Evolutionary conservation across 805 yeast genomes (phyloP), one percentile per base, ranked within the genome.

Genomic region (Debaryomyces hansenii): DNA sequence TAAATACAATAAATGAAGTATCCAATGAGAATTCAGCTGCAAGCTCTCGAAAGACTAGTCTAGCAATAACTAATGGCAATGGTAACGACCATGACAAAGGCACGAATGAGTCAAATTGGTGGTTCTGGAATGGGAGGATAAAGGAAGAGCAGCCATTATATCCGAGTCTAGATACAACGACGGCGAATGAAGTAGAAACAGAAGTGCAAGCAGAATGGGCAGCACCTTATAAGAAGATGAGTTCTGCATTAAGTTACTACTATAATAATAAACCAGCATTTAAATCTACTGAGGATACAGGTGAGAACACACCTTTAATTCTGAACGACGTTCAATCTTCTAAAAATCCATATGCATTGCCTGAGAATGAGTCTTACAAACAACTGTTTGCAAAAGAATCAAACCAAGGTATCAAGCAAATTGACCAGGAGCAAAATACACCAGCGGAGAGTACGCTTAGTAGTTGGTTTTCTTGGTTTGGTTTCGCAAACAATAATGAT

Each of bases 381-480:
- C 34, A 31, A 11, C 7, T 4, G 11, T 12, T 14, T 31, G 16
- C 16, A 6, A 31, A 12, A 31, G 34, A 31, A 31, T 31, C 10
- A 12, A 31, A 31, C 14, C 14, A 31, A 11, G 16, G 16, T 14
- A n/a, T 14, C 11, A 14, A n/a, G 14, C 7, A 12, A 12, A 8
- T n/a, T 14, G 16, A 6, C 8, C 3, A 5, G 16, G 4, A 31
- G 14, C 14, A 2, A n/a, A 3, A 2, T n/a, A 12, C 12, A 6
- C 34, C 2, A 14, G 8, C 34, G 3, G 16, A 31, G 14, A 11
- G 3, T n/a, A 3, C 4, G 2, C 8, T 31, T 8, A 12, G 14
- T 12, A 12, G 34, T 11, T 65, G 69, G 71, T 56, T 53, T 36
- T 44, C 60, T n/a, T 63, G 67, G 66, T 3, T 50, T 2, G 59